Base-by-base conservation (phyloP, 73 alveolate genomes). In the Tetrahymena elliotti region DNA sequence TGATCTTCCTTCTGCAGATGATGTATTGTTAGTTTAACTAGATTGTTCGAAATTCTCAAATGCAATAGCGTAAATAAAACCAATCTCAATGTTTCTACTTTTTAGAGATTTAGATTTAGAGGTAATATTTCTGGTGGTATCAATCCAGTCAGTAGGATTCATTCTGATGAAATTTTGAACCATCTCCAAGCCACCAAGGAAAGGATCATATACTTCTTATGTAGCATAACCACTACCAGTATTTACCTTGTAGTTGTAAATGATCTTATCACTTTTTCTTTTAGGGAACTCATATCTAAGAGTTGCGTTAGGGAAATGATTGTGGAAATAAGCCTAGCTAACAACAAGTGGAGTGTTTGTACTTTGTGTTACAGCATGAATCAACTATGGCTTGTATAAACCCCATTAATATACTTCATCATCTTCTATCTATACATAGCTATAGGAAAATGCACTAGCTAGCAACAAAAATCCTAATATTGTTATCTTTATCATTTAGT, bases 331-430 rank as follows among this genome's bases (percentile, higher is more conserved):
- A 53, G 93, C 83, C 35, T 84, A n/a, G 20, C 95, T 84, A 27
- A 53, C 93, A 13, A 94, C 92, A 31, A 94, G 34, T 0, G 96
- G 96, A 88, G 84, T 94, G 47, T 68, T 84, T 33, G 96, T 41
- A n/a, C 96, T 38, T 52, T 94, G 24, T 24, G 93, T 47, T 20
- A 94, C 82, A 33, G 96, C 96, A 84, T 94, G 96, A 22, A 94
- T 31, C 36, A 94, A 94, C 36, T 94, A 82, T 20, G 92, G 95
- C 40, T 52, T 47, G 52, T 94, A 94, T 18, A 93, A 35, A 35
- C 93, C 94, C 93, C 93, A 83, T 27, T n/a, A 40, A 38, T 83
- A 52, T 22, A 33, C n/a, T 33, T 94, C 95, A 33, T 35, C 53
- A 11, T 52, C 47, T 84, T 33, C 18, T 68, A 68, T 31, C 88